Base-by-base conservation (phyloP, 495 filamentous ascomycete species). In the Penicillium verhagenii region DNA sequence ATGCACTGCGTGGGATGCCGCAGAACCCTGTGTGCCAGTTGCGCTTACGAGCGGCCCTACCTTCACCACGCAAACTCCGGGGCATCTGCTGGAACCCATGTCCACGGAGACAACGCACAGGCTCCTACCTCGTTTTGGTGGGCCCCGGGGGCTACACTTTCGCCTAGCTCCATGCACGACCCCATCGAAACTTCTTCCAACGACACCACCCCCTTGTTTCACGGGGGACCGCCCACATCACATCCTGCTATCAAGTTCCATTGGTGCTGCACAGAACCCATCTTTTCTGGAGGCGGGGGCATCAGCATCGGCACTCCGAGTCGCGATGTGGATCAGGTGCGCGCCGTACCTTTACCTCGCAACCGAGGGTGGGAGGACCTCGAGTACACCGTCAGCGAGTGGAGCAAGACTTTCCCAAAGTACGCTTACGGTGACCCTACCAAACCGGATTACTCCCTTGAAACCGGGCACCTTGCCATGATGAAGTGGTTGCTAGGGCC, bases 1-100 rank as follows among this genome's bases (percentile, higher is more conserved):
- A 85, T 86, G 82, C 82, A 85, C 53, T 86, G 82, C 56, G 79
- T 81, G 49, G 82, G 81, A 24, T 86, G 82, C 59, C 78, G 82
- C 33, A 83, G 79, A 67, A 86, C 81, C 3, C 73, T 85, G 8
- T 86, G 82, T 68, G 77, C 79, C 4, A 82, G 80, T 59, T 86
- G 82, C 63, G 81, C 82, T 10, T 84, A 82, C 56, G 78, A 82
- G 51, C 71, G 81, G 20, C 77, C 79, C 2, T 76, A 83, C 49
- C 69, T 80, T 48, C 72, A 61, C 50, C 63, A 53, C 52, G 64
- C 47, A 43, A 56, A 50, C 48, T 63, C 57, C 10, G 35, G 52
- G 29, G 48, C 57, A 11, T 28, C 47, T 3, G 48, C 64, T 7
- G 52, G 37, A 21, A 50, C 65, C 29, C 5, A 29, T 38, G 29